Percentiles rank a stretch among this genome's conserved stretches.
phyloP scores from a whole-genome alignment of 2,329 filamentous ascomycete species.

The Trichoderma guizhouense region DNA sequence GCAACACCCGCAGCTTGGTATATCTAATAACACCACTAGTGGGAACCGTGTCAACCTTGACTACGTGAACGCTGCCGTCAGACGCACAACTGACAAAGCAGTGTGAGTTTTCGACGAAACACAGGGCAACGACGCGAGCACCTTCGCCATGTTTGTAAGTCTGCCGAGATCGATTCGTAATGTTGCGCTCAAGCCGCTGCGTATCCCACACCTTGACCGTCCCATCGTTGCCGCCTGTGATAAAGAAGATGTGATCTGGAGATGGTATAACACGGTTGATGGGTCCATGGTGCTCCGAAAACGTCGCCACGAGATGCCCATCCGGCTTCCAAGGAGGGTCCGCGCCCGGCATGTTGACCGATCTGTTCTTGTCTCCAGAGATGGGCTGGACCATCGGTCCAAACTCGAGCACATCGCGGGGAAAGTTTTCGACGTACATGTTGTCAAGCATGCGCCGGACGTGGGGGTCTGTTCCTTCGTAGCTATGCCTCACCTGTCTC shows the following conservation, averaged over 20 bases:
- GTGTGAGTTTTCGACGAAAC: slow-evolving; percentile 91
- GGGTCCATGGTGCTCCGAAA: slow-evolving; percentile 80
- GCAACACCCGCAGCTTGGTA: slow-evolving; percentile 69
- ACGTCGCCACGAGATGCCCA: slow-evolving; percentile 79
- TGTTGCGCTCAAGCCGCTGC: slow-evolving; percentile 81
- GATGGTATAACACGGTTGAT: slow-evolving; percentile 79
- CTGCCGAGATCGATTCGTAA: slow-evolving; percentile 81
- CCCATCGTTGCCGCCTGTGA: slow-evolving; percentile 90
- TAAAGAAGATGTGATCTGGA: slow-evolving; percentile 90
- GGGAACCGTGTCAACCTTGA: slow-evolving; percentile 65
- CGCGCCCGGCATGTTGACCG: slow-evolving; percentile 43
- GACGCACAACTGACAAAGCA: slow-evolving; percentile 87
- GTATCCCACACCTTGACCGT: slow-evolving; percentile 93
- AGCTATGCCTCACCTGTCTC: slow-evolving; percentile 68
- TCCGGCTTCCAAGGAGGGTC: slow-evolving; percentile 72
- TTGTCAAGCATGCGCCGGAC: slow-evolving; percentile 73
- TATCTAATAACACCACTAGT: slow-evolving; percentile 62
- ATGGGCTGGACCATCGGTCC: slow-evolving; percentile 76
- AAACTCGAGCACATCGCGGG: slow-evolving; percentile 64
- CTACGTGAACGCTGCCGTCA: slow-evolving; percentile 85
- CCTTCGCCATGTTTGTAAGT: slow-evolving; percentile 73
- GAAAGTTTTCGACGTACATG: slow-evolving; percentile 74
- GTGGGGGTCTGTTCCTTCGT: slow-evolving; percentile 72
- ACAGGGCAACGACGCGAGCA: slow-evolving; percentile 73
- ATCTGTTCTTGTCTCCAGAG: slow-evolving; percentile 52